These are phyloP conservation scores for Rhizopogon sp. DNA, from an alignment of 768 basidiomycete species.

Conservation along the genomic window DNA sequence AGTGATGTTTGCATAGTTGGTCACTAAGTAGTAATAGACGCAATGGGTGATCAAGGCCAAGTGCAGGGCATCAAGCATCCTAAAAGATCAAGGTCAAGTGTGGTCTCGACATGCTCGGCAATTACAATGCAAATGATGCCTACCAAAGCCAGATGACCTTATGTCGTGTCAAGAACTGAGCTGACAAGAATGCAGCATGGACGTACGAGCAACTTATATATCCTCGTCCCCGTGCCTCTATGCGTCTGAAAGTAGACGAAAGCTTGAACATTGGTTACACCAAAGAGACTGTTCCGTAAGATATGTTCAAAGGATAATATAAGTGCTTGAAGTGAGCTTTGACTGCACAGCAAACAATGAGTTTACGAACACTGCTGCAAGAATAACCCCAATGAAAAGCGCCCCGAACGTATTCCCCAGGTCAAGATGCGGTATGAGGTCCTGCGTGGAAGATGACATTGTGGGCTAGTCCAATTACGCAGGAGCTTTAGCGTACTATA, in stretches of 20 bases:
- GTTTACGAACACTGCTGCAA: too few relatives aligned
- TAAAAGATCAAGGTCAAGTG: slow-evolving; percentile 3
- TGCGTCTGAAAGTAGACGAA: slow-evolving; percentile 1
- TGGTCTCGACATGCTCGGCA: background rate
- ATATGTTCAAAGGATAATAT: background rate
- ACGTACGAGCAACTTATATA: background rate
- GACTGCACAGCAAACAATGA: too few relatives aligned
- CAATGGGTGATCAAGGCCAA: slow-evolving; percentile 29
- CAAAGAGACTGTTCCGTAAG: background rate
- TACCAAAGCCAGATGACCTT: slow-evolving; percentile 6
- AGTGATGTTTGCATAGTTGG: slow-evolving; percentile 26
- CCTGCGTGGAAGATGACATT: too few relatives aligned
- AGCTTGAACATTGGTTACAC: background rate
- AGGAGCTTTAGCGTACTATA: too few relatives aligned
- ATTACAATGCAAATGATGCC: background rate
- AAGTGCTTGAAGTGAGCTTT: background rate
- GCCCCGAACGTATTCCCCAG: too few relatives aligned
- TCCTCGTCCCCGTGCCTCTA: background rate
- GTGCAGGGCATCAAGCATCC: slow-evolving; percentile 33
- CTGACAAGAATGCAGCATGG: background rate
- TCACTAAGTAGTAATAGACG: slow-evolving; percentile 32
- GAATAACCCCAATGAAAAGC: too few relatives aligned
- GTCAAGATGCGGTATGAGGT: too few relatives aligned
- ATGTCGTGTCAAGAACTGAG: background rate
- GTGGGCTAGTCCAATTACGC: too few relatives aligned